Evolutionary conservation across 306 rosid genomes (phyloP), one percentile per base, ranked within the genome.

Genomic region (Crataegus laevigata): DNA sequence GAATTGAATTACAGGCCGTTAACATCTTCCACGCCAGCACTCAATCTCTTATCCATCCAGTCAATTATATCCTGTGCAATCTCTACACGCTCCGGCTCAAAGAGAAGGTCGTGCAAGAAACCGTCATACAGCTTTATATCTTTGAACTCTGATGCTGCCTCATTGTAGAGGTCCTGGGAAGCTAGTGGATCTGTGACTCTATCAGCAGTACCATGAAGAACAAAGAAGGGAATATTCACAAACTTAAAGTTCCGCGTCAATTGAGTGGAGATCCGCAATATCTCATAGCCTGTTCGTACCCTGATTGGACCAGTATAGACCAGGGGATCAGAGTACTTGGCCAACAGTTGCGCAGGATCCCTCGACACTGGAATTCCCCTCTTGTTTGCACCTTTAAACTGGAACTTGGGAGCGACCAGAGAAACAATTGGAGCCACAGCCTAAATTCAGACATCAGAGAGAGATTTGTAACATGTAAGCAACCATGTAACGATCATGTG

Each of bases 301-400:
- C 99, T 89, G 43, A 96, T 92, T 22, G 98, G 98, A 47, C 99
- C 99, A 0, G 99, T 96, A 85, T 96, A 96, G 52, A 96, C 99
- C 79, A 92, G 79, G 68, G 99, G 99, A 83, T 96, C 99, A 0
- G 99, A 89, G 76, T 92, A 96, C 85, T 96, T 96, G 0, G 98
- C 98, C 80, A 89, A 51, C 78, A 96, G 65, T 30, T 98, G 98
- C 30, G 93, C 98, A 26, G 98, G 98, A 82, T 96, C 99, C 77
- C 99, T 87, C 1, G 99, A 85, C 79, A 96, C 99, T 52, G 99
- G 99, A 83, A 96, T 96, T 64, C 99, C 99, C 88, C 94, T 85
- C 79, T 90, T 96, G 90, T 96, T 92, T 40, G 99, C 98, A 64
- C 99, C 99, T 82, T 96, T 96, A 34, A 96, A 89, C 85, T 96